Evolutionary conservation across 371 early-diverging fungal genomes (phyloP).

Genomic region (Mycotypha africana): DNA sequence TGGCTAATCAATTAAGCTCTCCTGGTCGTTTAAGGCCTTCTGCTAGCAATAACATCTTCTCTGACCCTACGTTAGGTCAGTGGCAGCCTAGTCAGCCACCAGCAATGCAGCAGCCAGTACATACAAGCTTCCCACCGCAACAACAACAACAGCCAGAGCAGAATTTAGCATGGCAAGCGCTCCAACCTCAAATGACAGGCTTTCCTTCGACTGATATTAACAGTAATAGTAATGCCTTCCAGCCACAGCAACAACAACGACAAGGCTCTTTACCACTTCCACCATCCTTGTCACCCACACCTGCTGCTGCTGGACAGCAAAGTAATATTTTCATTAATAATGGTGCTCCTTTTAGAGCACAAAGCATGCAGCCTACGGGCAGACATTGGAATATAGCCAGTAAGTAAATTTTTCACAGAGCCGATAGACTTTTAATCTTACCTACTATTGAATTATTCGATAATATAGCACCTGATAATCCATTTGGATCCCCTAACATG

Average conservation of each 20-base stretch:
- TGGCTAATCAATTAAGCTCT: not conserved
- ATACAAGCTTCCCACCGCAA: constrained; percentile 9
- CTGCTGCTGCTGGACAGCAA: constrained; percentile 25
- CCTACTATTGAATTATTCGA: not conserved
- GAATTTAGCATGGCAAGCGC: constrained; percentile 19
- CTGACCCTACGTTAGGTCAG: constrained; percentile 27
- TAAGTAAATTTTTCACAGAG: constrained; percentile 20
- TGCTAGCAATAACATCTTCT: constrained; percentile 14
- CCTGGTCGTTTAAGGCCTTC: constrained; percentile 25
- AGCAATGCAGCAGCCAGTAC: constrained; percentile 1
- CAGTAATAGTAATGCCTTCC: constrained; percentile 19
- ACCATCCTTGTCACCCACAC: constrained; percentile 9
- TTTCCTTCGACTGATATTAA: constrained; percentile 23
- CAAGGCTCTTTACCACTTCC: constrained; percentile 14
- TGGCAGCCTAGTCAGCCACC: constrained; percentile 24
- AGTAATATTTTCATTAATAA: not conserved
- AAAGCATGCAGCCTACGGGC: constrained; percentile 43
- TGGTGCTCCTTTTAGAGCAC: constrained; percentile 9
- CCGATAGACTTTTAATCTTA: no score
- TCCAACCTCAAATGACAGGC: constrained; percentile 44
- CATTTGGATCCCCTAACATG: constrained; percentile 45
- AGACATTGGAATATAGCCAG: constrained; percentile 50
- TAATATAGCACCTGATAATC: constrained; percentile 21
- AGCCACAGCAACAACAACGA: constrained; percentile 16
- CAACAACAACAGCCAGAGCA: constrained; percentile 13